Conservation (phyloP, 73 alveolate genomes). For the Diophrys sp. region DNA sequence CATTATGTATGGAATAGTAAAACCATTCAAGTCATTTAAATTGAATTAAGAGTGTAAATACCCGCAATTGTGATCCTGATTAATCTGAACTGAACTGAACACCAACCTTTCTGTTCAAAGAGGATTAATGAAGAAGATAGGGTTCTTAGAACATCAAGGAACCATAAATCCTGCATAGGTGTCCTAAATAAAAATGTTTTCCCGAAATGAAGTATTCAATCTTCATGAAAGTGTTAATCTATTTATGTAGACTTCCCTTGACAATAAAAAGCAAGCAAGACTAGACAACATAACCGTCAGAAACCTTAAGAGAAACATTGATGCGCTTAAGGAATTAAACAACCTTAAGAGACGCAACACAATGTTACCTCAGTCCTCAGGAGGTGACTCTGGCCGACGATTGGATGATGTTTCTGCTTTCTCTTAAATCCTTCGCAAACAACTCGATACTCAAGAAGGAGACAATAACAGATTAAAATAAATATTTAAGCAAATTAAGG, state of each 20-base stretch:
- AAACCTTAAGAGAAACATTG: too few relatives aligned
- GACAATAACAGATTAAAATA: background rate
- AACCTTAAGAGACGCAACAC: background rate
- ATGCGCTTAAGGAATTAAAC: background rate
- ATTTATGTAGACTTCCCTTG: background rate
- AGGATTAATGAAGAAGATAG: too few relatives aligned
- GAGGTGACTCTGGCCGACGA: background rate
- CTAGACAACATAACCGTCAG: background rate
- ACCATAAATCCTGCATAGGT: too few relatives aligned
- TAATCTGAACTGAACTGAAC: too few relatives aligned
- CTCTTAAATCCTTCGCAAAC: background rate
- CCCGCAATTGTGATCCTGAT: too few relatives aligned
- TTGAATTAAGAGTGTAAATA: too few relatives aligned
- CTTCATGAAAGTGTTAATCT: background rate
- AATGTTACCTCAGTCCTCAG: too few relatives aligned
- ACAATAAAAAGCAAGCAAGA: background rate
- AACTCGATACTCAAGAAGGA: background rate
- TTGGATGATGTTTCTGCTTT: background rate
- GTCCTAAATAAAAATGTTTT: too few relatives aligned
- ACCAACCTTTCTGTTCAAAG: too few relatives aligned
- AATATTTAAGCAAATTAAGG: background rate
- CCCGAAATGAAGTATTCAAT: background rate
- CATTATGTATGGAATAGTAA: too few relatives aligned
- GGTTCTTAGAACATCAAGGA: too few relatives aligned
- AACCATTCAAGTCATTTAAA: too few relatives aligned